Conservation (phyloP, 441 rosid genomes). For the Brassica balearica region DNA sequence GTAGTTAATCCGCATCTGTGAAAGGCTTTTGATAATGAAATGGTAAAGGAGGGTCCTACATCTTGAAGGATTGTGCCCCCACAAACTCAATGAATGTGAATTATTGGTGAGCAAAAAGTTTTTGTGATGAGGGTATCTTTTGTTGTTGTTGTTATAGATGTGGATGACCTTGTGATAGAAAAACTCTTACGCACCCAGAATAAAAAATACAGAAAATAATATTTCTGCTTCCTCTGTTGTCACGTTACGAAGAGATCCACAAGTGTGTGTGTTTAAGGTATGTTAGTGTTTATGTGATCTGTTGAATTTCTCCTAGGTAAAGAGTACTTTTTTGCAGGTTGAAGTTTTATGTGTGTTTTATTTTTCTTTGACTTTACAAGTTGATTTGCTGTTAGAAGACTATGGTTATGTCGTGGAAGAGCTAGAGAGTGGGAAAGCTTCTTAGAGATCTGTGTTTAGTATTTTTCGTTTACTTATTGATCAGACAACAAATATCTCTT, state of each 20-base stretch:
- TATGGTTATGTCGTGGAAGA: background rate
- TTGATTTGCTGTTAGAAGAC: background rate
- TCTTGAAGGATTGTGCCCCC: conserved; percentile 41
- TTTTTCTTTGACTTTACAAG: background rate
- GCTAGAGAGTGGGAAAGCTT: background rate
- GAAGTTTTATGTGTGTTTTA: conserved; percentile 1
- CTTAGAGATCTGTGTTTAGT: conserved; percentile 1
- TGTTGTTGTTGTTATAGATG: conserved; percentile 27
- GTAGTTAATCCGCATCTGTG: conserved; percentile 12
- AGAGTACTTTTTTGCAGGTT: background rate
- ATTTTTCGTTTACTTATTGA: background rate
- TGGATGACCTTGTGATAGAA: conserved; percentile 23
- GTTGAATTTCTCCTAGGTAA: background rate
- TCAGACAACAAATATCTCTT: conserved; percentile 10
- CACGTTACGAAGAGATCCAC: conserved; percentile 17
- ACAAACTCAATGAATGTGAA: conserved; percentile 43
- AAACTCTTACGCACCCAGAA: conserved; percentile 1
- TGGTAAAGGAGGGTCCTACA: conserved; percentile 38
- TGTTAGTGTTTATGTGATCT: conserved; percentile 34
- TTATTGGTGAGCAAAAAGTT: conserved; percentile 49
- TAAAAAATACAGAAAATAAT: background rate
- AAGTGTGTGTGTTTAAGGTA: conserved; percentile 27
- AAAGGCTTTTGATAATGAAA: conserved; percentile 12
- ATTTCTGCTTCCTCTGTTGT: conserved; percentile 35
- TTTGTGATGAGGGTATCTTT: conserved; percentile 30